A percentile compares a stretch with the other conserved stretches of the same genome.
These are phyloP conservation scores for Podaxis rugospora DNA, from an alignment of 768 basidiomycete species.

Conservation along the genomic window DNA sequence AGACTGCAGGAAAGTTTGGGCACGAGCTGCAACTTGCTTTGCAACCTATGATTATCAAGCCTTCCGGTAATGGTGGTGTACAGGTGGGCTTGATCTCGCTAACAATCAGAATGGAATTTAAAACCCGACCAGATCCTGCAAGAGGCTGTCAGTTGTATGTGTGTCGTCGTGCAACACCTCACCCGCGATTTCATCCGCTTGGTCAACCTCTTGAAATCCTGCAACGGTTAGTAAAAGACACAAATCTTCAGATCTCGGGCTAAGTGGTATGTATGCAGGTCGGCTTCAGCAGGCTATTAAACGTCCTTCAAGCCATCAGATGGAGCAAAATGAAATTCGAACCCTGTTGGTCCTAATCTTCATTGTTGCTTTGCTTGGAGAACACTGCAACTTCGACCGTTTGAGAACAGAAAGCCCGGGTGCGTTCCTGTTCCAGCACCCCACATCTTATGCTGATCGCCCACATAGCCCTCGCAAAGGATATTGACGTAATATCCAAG, in stretches of 20 bases:
- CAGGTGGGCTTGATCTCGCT: constrained; percentile 40
- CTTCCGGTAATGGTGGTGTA: constrained; percentile 61
- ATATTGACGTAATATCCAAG: constrained; percentile 55
- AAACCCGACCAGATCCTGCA: constrained; percentile 62
- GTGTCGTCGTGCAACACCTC: constrained; percentile 75
- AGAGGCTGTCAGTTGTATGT: constrained; percentile 91
- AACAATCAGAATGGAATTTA: neutral
- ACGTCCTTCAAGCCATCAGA: constrained; percentile 34
- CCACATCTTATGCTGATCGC: neutral
- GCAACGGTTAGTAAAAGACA: constrained; percentile 54
- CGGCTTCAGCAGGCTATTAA: constrained; percentile 58
- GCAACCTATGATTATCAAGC: constrained; percentile 90
- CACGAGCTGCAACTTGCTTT: constrained; percentile 76
- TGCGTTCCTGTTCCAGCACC: constrained; percentile 28
- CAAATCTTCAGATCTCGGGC: neutral
- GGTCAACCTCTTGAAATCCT: constrained; percentile 78
- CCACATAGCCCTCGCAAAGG: constrained; percentile 44
- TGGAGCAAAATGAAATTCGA: constrained; percentile 45
- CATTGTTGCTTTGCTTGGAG: constrained; percentile 81
- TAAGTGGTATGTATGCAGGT: constrained; percentile 29
- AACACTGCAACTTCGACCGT: constrained; percentile 85
- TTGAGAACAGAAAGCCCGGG: constrained; percentile 59
- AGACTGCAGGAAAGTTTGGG: constrained; percentile 85
- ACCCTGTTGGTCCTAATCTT: constrained; percentile 70
- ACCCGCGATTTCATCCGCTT: constrained; percentile 83